Conservation (phyloP, 1,139 yeast genomes). For the Suhomyces chickasaworum region DNA sequence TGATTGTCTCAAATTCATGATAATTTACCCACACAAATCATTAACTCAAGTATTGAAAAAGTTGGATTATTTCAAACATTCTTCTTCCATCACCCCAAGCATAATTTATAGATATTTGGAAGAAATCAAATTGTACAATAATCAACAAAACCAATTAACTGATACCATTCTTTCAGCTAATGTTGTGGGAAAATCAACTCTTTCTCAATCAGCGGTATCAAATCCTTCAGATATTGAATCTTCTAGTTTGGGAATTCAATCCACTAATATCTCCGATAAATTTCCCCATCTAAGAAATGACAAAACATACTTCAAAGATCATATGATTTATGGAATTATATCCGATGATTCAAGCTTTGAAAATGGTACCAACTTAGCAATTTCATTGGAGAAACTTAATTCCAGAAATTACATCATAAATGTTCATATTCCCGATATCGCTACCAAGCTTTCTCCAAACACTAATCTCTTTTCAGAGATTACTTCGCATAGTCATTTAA, state of each 20-base stretch:
- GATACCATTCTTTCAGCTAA: conserved; percentile 37
- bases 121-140: conserved; percentile 30
- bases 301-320: conserved; percentile 30
- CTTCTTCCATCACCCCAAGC: conserved; percentile 16
- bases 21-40: conserved; percentile 39
- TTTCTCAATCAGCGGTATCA: conserved; percentile 24
- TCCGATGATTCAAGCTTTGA: conserved; percentile 1
- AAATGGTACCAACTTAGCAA: conserved; percentile 20
- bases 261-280: conserved; percentile 21
- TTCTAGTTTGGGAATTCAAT: not conserved
- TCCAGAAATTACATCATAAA: conserved; percentile 35
- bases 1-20: conserved; percentile 33
- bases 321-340: conserved; percentile 34
- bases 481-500: conserved; percentile 14
- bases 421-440: conserved; percentile 49
- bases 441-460: conserved; percentile 34
- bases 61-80: conserved; percentile 20
- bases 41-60: conserved; percentile 20
- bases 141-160: conserved; percentile 23
- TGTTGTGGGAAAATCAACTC: conserved; percentile 27
- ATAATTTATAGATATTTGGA: conserved; percentile 23
- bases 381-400: conserved; percentile 39
- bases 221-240: conserved; percentile 22
- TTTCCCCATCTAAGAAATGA: conserved; percentile 32
- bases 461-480: conserved; percentile 25